Evolutionary conservation across 352 stramenopile species (phyloP).

Genomic region (Phytopythium sindhum): DNA sequence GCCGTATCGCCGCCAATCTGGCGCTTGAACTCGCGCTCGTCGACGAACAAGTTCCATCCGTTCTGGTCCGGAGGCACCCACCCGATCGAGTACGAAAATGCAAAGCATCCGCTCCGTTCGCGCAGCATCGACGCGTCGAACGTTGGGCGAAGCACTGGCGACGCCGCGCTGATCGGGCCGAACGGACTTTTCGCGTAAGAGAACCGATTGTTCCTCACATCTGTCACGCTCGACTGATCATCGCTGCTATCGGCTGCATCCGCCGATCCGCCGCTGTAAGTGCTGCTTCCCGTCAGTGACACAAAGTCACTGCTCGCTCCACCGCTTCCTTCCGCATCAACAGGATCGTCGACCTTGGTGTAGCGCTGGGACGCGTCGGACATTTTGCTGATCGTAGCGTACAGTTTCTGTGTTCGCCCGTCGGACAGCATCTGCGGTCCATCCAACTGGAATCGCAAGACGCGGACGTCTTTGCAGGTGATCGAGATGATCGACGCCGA

Average conservation of each 20-base stretch:
- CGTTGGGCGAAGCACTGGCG: constrained; percentile 36
- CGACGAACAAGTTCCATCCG: constrained; percentile 75
- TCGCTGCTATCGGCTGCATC: not conserved
- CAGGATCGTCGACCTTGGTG: constrained; percentile 16
- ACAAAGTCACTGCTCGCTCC: constrained; percentile 3
- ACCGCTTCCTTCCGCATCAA: not conserved
- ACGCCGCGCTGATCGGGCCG: constrained; percentile 26
- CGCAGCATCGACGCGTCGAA: constrained; percentile 23
- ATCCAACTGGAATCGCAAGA: constrained; percentile 68
- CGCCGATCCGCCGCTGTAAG: not conserved
- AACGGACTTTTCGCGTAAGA: constrained; percentile 18
- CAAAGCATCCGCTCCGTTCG: constrained; percentile 65
- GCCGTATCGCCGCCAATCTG: constrained; percentile 62
- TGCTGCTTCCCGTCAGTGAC: constrained; percentile 5
- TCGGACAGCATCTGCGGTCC: constrained; percentile 44
- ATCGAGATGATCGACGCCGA: constrained; percentile 52
- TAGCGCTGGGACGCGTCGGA: constrained; percentile 62
- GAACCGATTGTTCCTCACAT: not conserved
- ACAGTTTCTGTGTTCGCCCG: constrained; percentile 43
- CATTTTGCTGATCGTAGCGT: constrained; percentile 47
- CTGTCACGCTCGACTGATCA: not conserved
- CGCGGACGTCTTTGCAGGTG: constrained; percentile 76
- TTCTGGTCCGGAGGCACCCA: constrained; percentile 41
- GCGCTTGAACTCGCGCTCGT: constrained; percentile 75
- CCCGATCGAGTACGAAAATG: constrained; percentile 56